Conservation (phyloP, 2,329 filamentous ascomycete species). For the Aspergillus udagawae region DNA sequence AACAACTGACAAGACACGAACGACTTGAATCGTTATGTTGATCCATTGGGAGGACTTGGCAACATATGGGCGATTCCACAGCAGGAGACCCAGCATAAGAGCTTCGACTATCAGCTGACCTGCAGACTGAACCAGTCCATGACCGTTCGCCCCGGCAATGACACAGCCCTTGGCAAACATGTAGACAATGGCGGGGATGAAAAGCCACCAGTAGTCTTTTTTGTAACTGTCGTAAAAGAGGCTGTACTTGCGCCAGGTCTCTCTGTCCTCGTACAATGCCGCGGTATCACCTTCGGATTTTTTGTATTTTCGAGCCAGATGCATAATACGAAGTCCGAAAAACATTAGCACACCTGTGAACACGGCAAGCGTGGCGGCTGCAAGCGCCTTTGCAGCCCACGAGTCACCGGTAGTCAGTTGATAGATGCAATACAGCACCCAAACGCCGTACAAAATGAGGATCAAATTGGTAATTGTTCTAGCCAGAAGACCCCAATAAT, state of each 20-base stretch:
- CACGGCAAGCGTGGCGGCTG: constrained; percentile 71
- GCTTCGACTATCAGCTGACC: constrained; percentile 78
- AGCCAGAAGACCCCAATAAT: constrained; percentile 91
- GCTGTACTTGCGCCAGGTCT: constrained; percentile 91
- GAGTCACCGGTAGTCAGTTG: constrained; percentile 93
- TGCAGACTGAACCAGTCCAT: constrained; percentile 76
- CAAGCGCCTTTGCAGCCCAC: constrained; percentile 83
- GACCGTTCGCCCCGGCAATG: constrained; percentile 78
- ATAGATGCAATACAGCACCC: constrained; percentile 93
- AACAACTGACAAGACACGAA: constrained; percentile 80
- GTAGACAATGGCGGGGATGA: constrained; percentile 84
- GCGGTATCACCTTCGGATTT: constrained; percentile 67
- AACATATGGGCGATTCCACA: constrained; percentile 84
- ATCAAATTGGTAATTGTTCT: constrained; percentile 88
- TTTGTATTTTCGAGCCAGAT: constrained; percentile 69
- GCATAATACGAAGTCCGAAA: constrained; percentile 81
- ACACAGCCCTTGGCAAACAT: constrained; percentile 84
- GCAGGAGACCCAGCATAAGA: constrained; percentile 70
- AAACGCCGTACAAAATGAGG: constrained; percentile 85
- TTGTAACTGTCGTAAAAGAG: constrained; percentile 97
- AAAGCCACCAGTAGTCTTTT: constrained; percentile 95
- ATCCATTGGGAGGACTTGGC: constrained; percentile 85
- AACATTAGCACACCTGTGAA: constrained; percentile 80
- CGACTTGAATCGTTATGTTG: constrained; percentile 86
- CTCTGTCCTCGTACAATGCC: constrained; percentile 80